Evolutionary conservation across 495 filamentous ascomycete species (phyloP).

Genomic region (Chaetomium tenue): DNA sequence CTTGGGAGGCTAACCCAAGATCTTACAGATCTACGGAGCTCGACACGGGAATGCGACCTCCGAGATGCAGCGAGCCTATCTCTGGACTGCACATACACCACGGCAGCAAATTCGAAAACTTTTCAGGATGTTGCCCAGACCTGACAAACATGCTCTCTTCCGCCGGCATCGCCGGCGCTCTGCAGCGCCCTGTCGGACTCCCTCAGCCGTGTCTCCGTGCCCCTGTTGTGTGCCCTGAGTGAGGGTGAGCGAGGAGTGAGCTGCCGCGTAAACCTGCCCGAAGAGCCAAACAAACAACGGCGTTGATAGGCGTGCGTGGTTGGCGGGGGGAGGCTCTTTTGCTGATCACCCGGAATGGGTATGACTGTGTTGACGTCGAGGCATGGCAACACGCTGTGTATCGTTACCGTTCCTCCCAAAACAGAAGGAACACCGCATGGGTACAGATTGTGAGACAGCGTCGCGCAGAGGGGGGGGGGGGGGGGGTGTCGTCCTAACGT

Average conservation of each 20-base stretch:
- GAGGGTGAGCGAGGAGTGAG: not conserved
- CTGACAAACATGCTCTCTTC: not conserved
- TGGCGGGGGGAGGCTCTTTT: constrained; percentile 15
- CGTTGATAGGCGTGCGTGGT: too few species aligned
- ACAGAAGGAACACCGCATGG: not conserved
- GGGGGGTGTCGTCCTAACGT: not conserved
- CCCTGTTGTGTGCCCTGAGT: not conserved
- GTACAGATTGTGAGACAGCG: not conserved
- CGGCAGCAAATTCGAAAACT: not conserved
- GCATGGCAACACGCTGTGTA: not conserved
- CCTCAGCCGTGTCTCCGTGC: not conserved
- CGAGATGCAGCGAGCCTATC: constrained; percentile 4
- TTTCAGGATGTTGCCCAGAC: not conserved
- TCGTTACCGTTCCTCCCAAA: not conserved
- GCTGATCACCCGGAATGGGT: constrained; percentile 12
- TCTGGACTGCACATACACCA: not conserved
- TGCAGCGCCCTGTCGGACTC: not conserved
- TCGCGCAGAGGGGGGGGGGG: not conserved
- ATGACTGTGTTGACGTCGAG: not conserved
- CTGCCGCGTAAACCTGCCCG: not conserved
- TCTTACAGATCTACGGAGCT: constrained; percentile 19
- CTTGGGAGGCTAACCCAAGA: constrained; percentile 21
- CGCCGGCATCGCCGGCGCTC: not conserved
- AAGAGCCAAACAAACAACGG: not conserved
- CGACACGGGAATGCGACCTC: constrained; percentile 1